These are phyloP conservation scores for Tetrahymena thermophila DNA, from an alignment of 73 alveolate genomes.

Conservation along the genomic window DNA sequence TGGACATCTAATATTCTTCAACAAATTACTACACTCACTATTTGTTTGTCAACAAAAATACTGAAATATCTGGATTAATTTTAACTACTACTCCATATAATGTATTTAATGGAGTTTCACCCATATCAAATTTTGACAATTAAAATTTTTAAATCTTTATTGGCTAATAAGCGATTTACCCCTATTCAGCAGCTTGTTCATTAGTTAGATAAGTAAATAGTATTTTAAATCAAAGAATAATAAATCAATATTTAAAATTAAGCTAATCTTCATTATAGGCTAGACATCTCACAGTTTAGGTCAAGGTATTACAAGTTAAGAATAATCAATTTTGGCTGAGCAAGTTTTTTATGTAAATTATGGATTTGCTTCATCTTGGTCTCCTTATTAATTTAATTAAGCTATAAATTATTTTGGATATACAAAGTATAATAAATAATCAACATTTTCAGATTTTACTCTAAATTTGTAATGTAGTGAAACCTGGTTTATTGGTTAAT, in stretches of 20 bases:
- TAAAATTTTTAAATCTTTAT: background rate
- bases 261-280: background rate
- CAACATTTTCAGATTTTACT: background rate
- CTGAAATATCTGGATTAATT: background rate
- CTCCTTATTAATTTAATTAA: background rate
- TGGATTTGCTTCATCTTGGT: background rate
- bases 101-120: background rate
- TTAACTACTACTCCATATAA: background rate
- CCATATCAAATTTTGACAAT: background rate
- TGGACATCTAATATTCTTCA: background rate
- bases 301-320: background rate
- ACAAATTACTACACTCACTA: background rate
- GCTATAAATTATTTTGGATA: background rate
- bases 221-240: background rate
- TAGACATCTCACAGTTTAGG: background rate
- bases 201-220: background rate
- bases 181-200: background rate
- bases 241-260: background rate
- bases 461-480: background rate
- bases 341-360: background rate
- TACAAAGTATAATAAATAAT: background rate
- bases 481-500: background rate
- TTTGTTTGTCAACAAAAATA: background rate
- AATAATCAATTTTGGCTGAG: background rate
- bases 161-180: background rate